Base-by-base conservation (phyloP, 176 grass and related monocot species). In the Oryza australiensis region DNA sequence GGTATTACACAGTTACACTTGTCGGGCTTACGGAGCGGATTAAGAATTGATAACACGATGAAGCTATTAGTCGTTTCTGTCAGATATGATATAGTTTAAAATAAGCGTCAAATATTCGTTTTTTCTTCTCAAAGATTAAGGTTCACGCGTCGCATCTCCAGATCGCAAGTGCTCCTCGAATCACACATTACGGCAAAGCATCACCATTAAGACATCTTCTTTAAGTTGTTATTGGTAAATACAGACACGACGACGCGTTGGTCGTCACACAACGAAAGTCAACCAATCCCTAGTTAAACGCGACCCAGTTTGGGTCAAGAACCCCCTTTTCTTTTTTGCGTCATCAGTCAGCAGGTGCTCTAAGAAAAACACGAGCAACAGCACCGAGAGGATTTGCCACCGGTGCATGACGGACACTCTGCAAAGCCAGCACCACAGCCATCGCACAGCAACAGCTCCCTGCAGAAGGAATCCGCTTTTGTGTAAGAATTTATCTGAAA, bases 361-460 rank as follows among this genome's bases (percentile, higher is more conserved):
- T 83, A 83, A 13, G 68, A 90, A 90, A 35, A 86, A 83, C 28
- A 76, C 62, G 79, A 90, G 88, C 84, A 75, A 64, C 65, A 59
- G 32, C 33, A 65, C 67, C 27, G 11, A 65, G 33, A 60, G 22
- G 55, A 77, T 78, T 41, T 73, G 46, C 42, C 5, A 23, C 49
- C n/a, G 28, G 45, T 16, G 33, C 45, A 29, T 32, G 74, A 28
- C 64, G 49, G 53, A 12, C 24, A 30, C n/a, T n/a, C n/a, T 26
- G 62, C 49, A 1, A 13, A 68, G 42, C 66, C 74, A 55, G 49
- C 57, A 43, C 55, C 80, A 33, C 18, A 55, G 64, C 65, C 72
- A 45, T 64, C 9, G 40, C 14, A 49, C 33, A 1, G 41, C 37
- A 57, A 69, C 33, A 46, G 34, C 40, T 27, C 73, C 72, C 79